Evolutionary conservation across 2,329 filamentous ascomycete species (phyloP).

Genomic region (Venturia pyrina): DNA sequence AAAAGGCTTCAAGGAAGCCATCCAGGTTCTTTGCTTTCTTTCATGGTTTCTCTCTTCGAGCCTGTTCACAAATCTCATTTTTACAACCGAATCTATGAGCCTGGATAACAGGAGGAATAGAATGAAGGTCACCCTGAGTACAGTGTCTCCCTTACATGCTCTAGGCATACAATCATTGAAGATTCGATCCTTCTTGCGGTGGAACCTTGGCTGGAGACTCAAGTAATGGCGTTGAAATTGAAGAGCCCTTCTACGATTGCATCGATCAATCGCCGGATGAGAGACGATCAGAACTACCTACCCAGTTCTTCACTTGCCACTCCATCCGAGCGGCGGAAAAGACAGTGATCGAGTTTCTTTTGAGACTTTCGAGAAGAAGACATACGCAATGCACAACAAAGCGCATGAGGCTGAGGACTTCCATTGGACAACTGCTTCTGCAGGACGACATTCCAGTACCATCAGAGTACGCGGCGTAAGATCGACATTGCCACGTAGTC

Average conservation of each 20-base stretch:
- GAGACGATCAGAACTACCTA: neutral
- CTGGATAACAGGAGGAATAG: no score
- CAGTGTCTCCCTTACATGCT: neutral
- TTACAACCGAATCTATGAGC: no score
- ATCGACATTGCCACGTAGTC: neutral
- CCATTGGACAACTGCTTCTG: neutral
- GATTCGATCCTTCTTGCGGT: no score
- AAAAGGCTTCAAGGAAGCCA: no score
- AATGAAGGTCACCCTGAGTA: neutral
- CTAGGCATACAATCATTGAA: neutral
- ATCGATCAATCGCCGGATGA: neutral
- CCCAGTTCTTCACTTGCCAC: neutral
- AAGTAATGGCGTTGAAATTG: neutral
- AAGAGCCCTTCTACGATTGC: neutral
- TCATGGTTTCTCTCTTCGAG: no score
- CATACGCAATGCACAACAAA: neutral
- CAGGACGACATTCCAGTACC: neutral
- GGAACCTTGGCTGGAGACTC: neutral
- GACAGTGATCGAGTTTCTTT: neutral
- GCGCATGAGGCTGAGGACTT: neutral
- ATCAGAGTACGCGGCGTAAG: neutral
- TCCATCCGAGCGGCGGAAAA: neutral
- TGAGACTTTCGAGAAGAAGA: neutral
- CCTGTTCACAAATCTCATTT: no score
- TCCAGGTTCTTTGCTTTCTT: no score